Evolutionary conservation across 768 basidiomycete genomes (phyloP).

Genomic region (Lactarius trivialis): DNA sequence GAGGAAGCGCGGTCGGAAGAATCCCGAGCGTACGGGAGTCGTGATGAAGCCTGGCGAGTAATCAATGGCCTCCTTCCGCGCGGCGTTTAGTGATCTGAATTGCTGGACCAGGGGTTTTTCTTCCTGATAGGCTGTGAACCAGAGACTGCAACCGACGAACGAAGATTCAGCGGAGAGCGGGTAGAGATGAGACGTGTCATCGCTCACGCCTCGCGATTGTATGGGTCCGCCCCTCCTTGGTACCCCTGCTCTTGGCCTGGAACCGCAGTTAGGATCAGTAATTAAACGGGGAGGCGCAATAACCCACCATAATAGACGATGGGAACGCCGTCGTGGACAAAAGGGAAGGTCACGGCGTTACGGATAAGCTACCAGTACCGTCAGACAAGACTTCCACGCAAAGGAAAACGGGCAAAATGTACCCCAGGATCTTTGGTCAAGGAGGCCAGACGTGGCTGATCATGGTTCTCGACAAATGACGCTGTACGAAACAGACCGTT

Average conservation of each 20-base stretch:
- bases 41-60: conserved; percentile 40
- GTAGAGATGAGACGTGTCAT: conserved; percentile 7
- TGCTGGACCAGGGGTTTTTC: conserved; percentile 44
- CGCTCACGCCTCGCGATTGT: conserved; percentile 45
- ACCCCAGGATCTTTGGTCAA: conserved; percentile 38
- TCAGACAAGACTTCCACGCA: background rate
- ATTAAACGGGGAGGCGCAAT: background rate
- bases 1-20: background rate
- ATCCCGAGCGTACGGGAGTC: conserved; percentile 35
- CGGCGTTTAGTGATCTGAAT: conserved; percentile 44
- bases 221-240: conserved; percentile 38
- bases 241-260: conserved; percentile 47
- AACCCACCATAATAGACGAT: conserved; percentile 42
- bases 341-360: conserved; percentile 46
- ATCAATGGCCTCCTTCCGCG: conserved; percentile 44
- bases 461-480: conserved; percentile 51
- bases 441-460: conserved; percentile 44
- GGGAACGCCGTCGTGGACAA: conserved; percentile 46
- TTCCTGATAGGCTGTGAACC: conserved; percentile 50
- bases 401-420: conserved; percentile 17
- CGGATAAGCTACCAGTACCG: conserved; percentile 31
- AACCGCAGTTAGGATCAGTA: background rate
- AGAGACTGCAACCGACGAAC: conserved; percentile 38
- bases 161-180: background rate
- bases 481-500: conserved; percentile 38